phyloP scores from a whole-genome alignment of 371 early-diverging fungal species.

The Mortierella sp. region DNA sequence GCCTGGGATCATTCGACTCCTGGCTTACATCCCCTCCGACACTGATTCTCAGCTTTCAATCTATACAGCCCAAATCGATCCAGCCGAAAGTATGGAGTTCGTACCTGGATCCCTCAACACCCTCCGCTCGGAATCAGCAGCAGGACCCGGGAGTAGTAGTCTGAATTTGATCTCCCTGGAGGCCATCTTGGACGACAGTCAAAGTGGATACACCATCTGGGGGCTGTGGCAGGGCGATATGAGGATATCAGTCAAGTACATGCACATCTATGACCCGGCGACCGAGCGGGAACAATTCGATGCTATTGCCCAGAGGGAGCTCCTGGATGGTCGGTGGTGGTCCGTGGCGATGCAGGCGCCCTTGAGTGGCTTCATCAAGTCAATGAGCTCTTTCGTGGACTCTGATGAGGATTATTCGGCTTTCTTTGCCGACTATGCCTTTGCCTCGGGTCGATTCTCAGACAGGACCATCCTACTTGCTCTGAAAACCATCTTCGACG shows the following conservation, averaged over 20 bases:
- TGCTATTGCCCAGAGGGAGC: slow-evolving; percentile 21
- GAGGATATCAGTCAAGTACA: slow-evolving; percentile 29
- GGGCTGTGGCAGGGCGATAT: slow-evolving; percentile 45
- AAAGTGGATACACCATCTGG: slow-evolving; percentile 46
- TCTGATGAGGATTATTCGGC: slow-evolving; percentile 24
- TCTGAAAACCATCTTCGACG: slow-evolving; percentile 18
- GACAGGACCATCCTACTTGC: slow-evolving; percentile 41
- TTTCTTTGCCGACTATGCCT: slow-evolving; percentile 47
- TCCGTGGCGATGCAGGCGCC: slow-evolving; percentile 49
- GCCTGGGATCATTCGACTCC: slow-evolving; percentile 48
- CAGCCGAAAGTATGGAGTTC: slow-evolving; percentile 36
- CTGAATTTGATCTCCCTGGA: slow-evolving; percentile 26
- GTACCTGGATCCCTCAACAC: slow-evolving; percentile 20
- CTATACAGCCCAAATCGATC: slow-evolving; percentile 36
- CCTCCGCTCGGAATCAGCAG: slow-evolving; percentile 25
- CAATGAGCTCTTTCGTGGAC: slow-evolving; percentile 48
- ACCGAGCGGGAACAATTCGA: slow-evolving; percentile 29
- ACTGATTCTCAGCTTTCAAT: slow-evolving; percentile 39
- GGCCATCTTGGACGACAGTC: slow-evolving; percentile 23
- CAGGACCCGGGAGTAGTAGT: slow-evolving; percentile 22
- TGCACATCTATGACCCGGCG: slow-evolving; percentile 43
- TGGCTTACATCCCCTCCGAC: slow-evolving; percentile 47
- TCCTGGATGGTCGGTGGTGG: slow-evolving; percentile 52
- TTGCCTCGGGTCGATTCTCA: slow-evolving; percentile 48
- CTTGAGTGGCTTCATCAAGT: slow-evolving; percentile 35